phyloP scores from a whole-genome alignment of 345 rosid species.

The Erodium maritimum region DNA sequence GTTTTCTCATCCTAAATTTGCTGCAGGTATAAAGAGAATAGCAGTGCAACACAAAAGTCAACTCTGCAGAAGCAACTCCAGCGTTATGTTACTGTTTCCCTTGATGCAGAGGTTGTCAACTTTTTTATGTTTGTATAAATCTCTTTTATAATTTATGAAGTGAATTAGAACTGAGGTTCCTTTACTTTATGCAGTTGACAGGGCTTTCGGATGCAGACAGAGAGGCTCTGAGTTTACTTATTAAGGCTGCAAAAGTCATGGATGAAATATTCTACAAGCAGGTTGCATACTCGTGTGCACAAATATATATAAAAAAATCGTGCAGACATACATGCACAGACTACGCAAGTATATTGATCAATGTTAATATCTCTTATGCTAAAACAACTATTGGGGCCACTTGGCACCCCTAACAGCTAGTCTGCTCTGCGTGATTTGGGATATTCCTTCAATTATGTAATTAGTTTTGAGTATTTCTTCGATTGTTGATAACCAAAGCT shows the following conservation, averaged over 20 bases:
- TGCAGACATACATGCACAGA: no score
- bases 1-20: conserved; percentile 18
- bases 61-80: conserved; percentile 61
- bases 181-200: conserved; percentile 41
- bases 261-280: conserved; percentile 75
- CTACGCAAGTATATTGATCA: no score
- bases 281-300: conserved; percentile 24
- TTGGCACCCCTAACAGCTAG: no score
- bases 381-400: no score
- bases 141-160: not conserved
- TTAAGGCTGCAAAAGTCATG: conserved; percentile 69
- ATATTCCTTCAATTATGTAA: not conserved
- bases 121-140: not conserved
- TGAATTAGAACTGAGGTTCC: not conserved
- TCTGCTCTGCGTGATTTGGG: no score
- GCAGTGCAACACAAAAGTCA: conserved; percentile 30
- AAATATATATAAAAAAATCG: no score
- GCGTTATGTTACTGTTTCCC: conserved; percentile 67
- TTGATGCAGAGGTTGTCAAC: conserved; percentile 50
- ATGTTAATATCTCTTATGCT: no score
- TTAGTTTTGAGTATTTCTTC: not conserved
- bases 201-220: conserved; percentile 55
- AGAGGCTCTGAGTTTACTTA: conserved; percentile 49
- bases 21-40: conserved; percentile 52
- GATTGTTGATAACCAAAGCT: not conserved